A percentile compares a stretch with the other conserved stretches of the same genome.
These are phyloP conservation scores for Singerocomus inundabilis DNA, from an alignment of 1,284 basidiomycete genomes.

Conservation along the genomic window DNA sequence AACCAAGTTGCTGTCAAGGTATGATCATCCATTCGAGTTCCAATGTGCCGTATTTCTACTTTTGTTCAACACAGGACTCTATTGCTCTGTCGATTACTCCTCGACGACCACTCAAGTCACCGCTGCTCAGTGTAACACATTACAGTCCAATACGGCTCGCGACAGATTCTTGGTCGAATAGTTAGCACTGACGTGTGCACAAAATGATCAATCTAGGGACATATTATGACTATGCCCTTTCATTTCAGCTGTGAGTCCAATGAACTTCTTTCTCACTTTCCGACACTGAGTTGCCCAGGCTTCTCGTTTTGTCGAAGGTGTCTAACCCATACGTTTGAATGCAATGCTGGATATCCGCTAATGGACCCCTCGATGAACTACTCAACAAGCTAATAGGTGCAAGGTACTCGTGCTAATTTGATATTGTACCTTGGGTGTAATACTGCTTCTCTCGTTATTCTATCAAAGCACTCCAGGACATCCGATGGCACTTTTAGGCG, in stretches of 20 bases:
- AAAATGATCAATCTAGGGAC: neutral
- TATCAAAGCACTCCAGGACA: too few relatives aligned
- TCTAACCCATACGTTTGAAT: neutral
- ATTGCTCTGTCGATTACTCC: slow-evolving; percentile 29
- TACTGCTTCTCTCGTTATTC: too few relatives aligned
- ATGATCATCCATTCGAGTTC: neutral
- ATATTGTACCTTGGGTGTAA: too few relatives aligned
- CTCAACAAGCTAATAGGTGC: neutral
- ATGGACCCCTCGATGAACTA: neutral
- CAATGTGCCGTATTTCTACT: neutral
- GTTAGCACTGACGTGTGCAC: neutral
- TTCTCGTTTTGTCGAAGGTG: neutral
- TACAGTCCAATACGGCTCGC: slow-evolving; percentile 23
- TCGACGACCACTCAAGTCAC: slow-evolving; percentile 29
- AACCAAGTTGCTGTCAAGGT: slow-evolving; percentile 27
- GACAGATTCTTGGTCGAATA: slow-evolving; percentile 32
- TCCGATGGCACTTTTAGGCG: too few relatives aligned
- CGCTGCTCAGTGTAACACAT: slow-evolving; percentile 25
- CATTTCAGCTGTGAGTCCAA: neutral
- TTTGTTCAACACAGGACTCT: slow-evolving; percentile 22
- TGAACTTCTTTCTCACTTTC: neutral
- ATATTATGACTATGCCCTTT: neutral
- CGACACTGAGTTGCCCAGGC: neutral
- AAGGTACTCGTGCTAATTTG: too few relatives aligned
- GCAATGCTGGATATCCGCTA: neutral